Percentiles rank a stretch among this genome's conserved stretches.
Conservation (phyloP, 2,329 filamentous ascomycete genomes). For the Pseudogymnoascus sp. region DNA sequence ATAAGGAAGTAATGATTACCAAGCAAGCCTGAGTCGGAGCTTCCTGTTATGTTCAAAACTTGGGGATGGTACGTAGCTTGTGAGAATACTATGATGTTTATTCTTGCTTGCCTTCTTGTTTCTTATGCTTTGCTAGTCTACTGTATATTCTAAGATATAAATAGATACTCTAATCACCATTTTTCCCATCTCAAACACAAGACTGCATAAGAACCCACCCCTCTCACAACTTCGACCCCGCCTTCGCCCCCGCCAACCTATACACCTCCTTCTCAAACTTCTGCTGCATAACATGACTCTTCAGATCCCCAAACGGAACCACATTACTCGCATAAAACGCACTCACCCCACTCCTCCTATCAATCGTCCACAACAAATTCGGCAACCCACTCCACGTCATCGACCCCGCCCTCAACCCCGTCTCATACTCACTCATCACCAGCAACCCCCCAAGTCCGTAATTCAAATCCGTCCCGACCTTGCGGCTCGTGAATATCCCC, state of each 20-base stretch:
- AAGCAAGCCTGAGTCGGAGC: background rate
- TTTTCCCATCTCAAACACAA: background rate
- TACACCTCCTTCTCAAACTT: conserved; percentile 37
- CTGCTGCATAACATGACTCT: conserved; percentile 29
- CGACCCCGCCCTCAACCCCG: conserved; percentile 33
- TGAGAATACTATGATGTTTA: too few species aligned
- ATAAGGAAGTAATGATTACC: background rate
- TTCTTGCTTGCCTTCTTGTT: too few species aligned
- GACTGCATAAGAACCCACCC: background rate
- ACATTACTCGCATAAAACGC: conserved; percentile 38
- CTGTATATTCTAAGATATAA: background rate
- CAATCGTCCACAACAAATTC: conserved; percentile 41
- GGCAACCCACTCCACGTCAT: conserved; percentile 40
- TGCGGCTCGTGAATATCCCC: conserved; percentile 24
- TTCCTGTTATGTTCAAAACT: background rate
- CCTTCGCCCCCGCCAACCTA: background rate
- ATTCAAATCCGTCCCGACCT: conserved; percentile 30
- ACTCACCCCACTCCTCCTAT: conserved; percentile 33
- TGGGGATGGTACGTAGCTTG: background rate
- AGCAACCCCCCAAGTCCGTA: conserved; percentile 38
- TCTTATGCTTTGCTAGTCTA: background rate
- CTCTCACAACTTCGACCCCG: background rate
- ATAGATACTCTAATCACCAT: background rate
- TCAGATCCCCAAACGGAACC: conserved; percentile 34
- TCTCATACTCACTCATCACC: conserved; percentile 32